Base-by-base conservation (phyloP, 2,329 filamentous ascomycete genomes). In the Fusarium sp. region DNA sequence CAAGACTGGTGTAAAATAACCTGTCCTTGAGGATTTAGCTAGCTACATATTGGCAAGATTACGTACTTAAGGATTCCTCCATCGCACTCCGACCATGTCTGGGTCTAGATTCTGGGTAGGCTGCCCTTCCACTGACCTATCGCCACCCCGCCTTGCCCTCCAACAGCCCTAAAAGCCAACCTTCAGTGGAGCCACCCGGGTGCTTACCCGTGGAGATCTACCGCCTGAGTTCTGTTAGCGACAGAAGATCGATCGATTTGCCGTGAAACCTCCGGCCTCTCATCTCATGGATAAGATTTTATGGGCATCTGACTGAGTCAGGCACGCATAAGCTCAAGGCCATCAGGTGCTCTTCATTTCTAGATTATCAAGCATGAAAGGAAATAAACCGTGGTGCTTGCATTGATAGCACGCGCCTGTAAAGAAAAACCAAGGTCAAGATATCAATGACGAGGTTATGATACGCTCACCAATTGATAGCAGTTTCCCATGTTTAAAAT, bases 211-310 rank as follows among this genome's bases (percentile, higher is more conserved):
- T 30, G 33, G 41, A 48, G 65, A 69, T 69, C 65, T 69, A 42
- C 50, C 51, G 42, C 44, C 39, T 35, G n/a, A 35, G 18, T 51
- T 33, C 47, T n/a, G 13, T 33, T 15, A 42, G 38, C 15, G 30
- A 70, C 30, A 22, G 45, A 36, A 54, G 65, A 70, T 69, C 66
- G 65, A 69, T 69, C 66, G 58, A 65, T 53, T 54, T n/a, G 24
- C 24, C 39, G 39, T 53, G 44, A 58, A 70, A 59, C 42, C 39
- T 67, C 62, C 30, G 35, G 24, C 30, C 36, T 31, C n/a, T 50
- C 26, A 36, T 36, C 30, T 54, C 28, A 47, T 38, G 33, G 48
- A 24, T 42, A 13, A 33, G 24, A 60, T 30, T 55, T 26, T 39
- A 50, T 61, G 36, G 36, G 16, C 42, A 55, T 63, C 48, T 62